phyloP scores from a whole-genome alignment of 768 basidiomycete species.

The Rhodotorula sphaerocarpa region DNA sequence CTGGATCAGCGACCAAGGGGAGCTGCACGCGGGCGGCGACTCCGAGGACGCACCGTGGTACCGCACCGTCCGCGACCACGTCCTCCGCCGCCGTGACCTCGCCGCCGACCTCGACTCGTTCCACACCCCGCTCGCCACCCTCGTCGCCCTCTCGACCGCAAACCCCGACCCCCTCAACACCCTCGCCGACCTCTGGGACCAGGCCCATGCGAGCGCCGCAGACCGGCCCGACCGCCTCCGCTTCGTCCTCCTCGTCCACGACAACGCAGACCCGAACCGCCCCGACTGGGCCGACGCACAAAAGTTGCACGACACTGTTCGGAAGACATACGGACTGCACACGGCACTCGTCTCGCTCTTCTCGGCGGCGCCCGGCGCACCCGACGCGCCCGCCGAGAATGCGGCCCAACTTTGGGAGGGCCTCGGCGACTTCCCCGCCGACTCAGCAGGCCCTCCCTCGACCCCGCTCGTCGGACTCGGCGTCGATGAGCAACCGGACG shows the following conservation, averaged over 20 bases:
- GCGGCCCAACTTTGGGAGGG: neutral
- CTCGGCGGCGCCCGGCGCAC: neutral
- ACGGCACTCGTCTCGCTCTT: constrained; percentile 21
- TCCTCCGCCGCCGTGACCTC: constrained; percentile 20
- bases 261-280: neutral
- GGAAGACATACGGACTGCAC: constrained; percentile 31
- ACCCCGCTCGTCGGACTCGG: constrained; percentile 6
- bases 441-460: accelerated
- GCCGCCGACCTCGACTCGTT: neutral
- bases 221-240: constrained; percentile 35
- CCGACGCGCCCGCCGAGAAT: neutral
- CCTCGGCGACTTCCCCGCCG: neutral
- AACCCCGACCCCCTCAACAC: constrained; percentile 40
- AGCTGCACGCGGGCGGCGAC: no score
- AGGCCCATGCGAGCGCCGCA: no score
- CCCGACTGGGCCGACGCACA: constrained; percentile 9
- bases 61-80: constrained; percentile 24
- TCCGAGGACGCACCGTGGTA: constrained; percentile 38
- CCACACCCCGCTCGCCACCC: constrained; percentile 4
- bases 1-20: neutral
- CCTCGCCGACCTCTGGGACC: constrained; percentile 38
- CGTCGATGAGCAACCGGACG: neutral
- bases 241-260: constrained; percentile 41
- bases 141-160: constrained; percentile 40
- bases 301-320: constrained; percentile 27